These are phyloP conservation scores for Candida silvicultrix DNA, from an alignment of 805 yeast genomes.

Conservation along the genomic window DNA sequence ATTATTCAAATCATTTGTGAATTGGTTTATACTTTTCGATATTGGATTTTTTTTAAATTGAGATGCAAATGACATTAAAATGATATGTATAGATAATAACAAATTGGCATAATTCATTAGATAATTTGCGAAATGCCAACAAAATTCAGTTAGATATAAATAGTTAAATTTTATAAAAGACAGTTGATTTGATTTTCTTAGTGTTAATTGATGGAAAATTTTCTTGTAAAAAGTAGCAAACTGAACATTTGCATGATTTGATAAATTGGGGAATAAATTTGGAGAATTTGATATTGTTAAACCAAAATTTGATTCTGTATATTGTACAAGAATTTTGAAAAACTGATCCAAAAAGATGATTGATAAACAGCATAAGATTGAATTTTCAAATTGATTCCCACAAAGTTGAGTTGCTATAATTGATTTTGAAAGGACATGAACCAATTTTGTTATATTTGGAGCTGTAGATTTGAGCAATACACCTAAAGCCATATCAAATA, in stretches of 20 bases:
- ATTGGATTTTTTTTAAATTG: constrained; percentile 18
- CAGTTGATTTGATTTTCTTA: background rate
- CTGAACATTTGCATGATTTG: constrained; percentile 3
- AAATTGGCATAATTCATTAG: constrained; percentile 10
- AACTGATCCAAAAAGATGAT: constrained; percentile 10
- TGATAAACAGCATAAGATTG: constrained; percentile 5
- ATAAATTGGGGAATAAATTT: constrained; percentile 18
- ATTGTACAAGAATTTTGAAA: constrained; percentile 5
- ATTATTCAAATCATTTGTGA: constrained; percentile 5
- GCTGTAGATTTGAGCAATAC: constrained; percentile 12
- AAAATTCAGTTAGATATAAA: background rate
- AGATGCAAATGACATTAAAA: constrained; percentile 18
- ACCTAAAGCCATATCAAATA: constrained; percentile 15
- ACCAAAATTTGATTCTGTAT: constrained; percentile 6
- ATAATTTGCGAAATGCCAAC: background rate
- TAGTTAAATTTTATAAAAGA: background rate
- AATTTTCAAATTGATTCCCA: constrained; percentile 11
- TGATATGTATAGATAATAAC: constrained; percentile 17
- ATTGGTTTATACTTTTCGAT: constrained; percentile 19
- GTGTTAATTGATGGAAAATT: background rate
- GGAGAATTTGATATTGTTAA: constrained; percentile 4
- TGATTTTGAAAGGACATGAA: constrained; percentile 18
- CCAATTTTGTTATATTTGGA: constrained; percentile 17
- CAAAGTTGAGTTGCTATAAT: constrained; percentile 15
- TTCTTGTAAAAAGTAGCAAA: constrained; percentile 1